Evolutionary conservation across 306 rosid species (phyloP), one percentile per base, ranked within the genome.

Genomic region (Purshia tridentata): DNA sequence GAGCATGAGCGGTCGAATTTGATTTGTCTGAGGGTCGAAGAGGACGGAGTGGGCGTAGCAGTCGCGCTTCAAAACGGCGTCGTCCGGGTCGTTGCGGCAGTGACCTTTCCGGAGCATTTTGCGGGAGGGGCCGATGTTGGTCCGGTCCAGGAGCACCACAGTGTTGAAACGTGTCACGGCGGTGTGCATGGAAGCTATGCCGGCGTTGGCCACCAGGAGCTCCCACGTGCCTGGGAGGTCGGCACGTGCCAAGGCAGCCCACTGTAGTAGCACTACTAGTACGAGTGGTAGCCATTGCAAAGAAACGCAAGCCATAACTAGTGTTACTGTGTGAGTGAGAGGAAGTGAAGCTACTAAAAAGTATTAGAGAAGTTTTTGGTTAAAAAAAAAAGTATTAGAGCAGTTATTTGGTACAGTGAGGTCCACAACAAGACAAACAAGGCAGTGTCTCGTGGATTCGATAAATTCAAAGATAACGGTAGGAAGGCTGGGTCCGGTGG

Each of bases 151-250:
- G 75, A 93, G 96, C 7, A 93, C 76, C 11, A 77, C 98, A 16
- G 93, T 93, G 82, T 93, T 87, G 88, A 86, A 89, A 70, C 89
- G 96, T 4, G 98, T 93, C 60, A 93, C 97, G 51, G 89, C 91
- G 4, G 98, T 90, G 85, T 93, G 98, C 97, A 93, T 93, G 65
- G 98, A 93, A 61, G 98, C 77, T 47, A 93, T 65, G 75, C 98
- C 98, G 9, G 98, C 97, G 72, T 90, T 77, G 42, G 84, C 35
- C 0, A 86, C 74, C 2, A 93, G 82, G 2, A 85, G 83, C 53
- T 93, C 91, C 98, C 98, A 93, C 73, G 90, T 80, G 84, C 98
- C 98, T 4, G 98, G 98, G 72, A 93, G 96, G 0, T 84, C 81
- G 7, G 90, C 93, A 72, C 66, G 83, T 9, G 92, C 23, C 9